phyloP scores from a whole-genome alignment of 2,329 filamentous ascomycete species.

The Helicocarpus griseus region DNA sequence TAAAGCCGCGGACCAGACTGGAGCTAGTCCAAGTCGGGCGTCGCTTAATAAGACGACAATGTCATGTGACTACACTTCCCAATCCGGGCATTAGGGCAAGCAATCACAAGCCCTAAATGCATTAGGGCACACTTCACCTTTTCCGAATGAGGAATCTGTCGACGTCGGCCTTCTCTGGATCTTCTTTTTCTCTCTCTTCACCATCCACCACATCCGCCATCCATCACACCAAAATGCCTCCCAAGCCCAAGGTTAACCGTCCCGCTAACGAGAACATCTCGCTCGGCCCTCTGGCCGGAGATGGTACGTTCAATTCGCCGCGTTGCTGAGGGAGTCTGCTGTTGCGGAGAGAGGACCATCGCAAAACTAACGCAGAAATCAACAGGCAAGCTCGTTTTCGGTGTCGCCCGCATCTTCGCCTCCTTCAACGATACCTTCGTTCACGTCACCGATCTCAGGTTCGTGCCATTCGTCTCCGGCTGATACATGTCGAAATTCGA shows the following conservation, averaged over 20 bases:
- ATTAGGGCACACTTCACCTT: conserved; percentile 6
- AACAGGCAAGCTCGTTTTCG: conserved; percentile 89
- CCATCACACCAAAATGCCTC: conserved; percentile 64
- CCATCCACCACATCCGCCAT: conserved; percentile 32
- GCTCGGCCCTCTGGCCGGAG: conserved; percentile 90
- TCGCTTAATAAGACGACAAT: not conserved
- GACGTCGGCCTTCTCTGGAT: conserved; percentile 21
- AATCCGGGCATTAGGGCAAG: not conserved
- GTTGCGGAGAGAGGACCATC: not conserved
- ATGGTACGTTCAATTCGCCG: conserved; percentile 51
- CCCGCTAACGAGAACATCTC: conserved; percentile 92
- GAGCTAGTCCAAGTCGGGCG: not conserved
- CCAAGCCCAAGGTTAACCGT: conserved; percentile 78
- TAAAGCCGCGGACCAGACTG: not conserved
- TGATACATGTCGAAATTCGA: not conserved
- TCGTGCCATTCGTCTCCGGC: conserved; percentile 27
- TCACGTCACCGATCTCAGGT: conserved; percentile 98
- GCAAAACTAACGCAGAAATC: conserved; percentile 12
- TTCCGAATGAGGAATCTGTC: no score
- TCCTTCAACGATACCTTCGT: conserved; percentile 93
- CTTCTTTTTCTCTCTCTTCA: conserved; percentile 27
- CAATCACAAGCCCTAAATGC: not conserved
- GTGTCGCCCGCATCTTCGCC: conserved; percentile 95
- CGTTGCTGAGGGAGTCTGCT: no score
- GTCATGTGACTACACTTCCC: not conserved